A percentile compares a stretch with the other conserved stretches of the same genome.
Conservation (phyloP, 164 flowering plant genomes). For the Warburgia ugandensis region DNA sequence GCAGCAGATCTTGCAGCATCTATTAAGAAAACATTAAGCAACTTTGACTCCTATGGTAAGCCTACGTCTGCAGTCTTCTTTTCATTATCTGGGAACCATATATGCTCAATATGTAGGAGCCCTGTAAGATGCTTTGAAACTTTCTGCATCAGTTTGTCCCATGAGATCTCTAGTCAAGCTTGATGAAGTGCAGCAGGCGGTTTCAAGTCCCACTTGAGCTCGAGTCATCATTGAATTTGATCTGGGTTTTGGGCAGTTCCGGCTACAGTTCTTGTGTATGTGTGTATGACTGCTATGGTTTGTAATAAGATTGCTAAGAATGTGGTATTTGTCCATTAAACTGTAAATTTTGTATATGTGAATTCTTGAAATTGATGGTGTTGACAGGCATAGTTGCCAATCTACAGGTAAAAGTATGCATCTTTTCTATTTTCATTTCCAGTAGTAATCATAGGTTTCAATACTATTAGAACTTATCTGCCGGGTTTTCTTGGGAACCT, state of each 20-base stretch:
- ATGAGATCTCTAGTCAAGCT: too few relatives aligned
- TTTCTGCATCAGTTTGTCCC: too few relatives aligned
- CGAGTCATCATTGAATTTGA: too few relatives aligned
- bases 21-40: conserved; percentile 24
- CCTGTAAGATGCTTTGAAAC: background rate
- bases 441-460: background rate
- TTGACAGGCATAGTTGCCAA: conserved; percentile 35
- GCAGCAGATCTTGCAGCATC: conserved; percentile 44
- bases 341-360: background rate
- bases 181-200: too few relatives aligned
- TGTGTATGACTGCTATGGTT: too few relatives aligned
- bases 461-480: background rate
- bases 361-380: background rate
- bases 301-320: too few relatives aligned
- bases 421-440: background rate
- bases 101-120: background rate
- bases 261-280: background rate
- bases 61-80: background rate
- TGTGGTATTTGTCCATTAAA: background rate
- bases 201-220: too few relatives aligned
- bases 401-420: conserved; percentile 35
- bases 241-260: too few relatives aligned
- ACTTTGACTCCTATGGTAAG: conserved; percentile 37
- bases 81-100: background rate
- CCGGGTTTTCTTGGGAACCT: conserved; percentile 25